phyloP scores from a whole-genome alignment of 176 grass and related monocot species.

The Juncus inflexus region DNA sequence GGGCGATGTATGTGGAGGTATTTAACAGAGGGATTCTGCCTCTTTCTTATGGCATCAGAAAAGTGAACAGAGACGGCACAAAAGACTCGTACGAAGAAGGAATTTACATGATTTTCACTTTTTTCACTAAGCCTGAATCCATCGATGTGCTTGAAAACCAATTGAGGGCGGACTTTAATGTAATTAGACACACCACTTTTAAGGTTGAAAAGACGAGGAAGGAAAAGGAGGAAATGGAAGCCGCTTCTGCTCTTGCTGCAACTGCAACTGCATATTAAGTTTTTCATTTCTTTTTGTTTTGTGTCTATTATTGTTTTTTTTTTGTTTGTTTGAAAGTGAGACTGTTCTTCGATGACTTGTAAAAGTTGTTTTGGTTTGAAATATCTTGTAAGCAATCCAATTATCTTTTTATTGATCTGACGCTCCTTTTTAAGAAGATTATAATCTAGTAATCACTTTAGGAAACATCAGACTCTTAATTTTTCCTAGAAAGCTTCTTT shows the following conservation, averaged over 20 bases:
- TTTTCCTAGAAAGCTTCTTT: constrained; percentile 8
- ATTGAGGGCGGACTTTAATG: constrained; percentile 58
- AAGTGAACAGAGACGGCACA: constrained; percentile 70
- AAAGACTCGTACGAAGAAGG: constrained; percentile 74
- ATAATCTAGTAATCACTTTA: background rate
- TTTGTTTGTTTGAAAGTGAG: background rate
- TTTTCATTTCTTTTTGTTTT: background rate
- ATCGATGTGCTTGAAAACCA: constrained; percentile 42
- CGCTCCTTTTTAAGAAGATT: too few relatives aligned
- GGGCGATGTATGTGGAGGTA: constrained; percentile 88
- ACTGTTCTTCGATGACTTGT: background rate
- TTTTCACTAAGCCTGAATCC: constrained; percentile 90
- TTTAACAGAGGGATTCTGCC: constrained; percentile 82
- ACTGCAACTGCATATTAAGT: too few relatives aligned
- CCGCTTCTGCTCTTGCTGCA: too few relatives aligned
- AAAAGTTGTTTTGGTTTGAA: constrained; percentile 15
- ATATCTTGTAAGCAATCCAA: background rate
- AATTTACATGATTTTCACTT: constrained; percentile 81
- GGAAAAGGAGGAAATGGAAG: background rate
- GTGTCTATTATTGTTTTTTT: background rate
- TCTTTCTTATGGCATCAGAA: constrained; percentile 78
- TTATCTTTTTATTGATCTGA: constrained; percentile 1
- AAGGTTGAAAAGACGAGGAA: constrained; percentile 44
- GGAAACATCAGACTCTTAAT: constrained; percentile 13
- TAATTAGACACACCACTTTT: constrained; percentile 66